Base-by-base conservation (phyloP, 768 basidiomycete species). In the Sarcomyxa edulis region DNA sequence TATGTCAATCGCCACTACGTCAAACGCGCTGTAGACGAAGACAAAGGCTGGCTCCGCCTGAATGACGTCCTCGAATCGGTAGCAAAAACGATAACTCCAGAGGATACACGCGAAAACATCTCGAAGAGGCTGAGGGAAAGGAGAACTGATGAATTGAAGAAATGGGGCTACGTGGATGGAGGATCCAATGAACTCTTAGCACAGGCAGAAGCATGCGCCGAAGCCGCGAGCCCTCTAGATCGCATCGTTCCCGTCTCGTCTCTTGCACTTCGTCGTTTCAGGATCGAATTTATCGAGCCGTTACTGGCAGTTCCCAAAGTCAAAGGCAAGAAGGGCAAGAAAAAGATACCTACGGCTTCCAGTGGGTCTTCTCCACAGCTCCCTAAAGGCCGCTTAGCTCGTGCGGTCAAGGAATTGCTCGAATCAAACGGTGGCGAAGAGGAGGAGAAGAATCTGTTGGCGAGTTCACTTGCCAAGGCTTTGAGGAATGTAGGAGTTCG, bases 1-100 rank as follows among this genome's bases (percentile, higher is more conserved):
- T 88, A 88, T 53, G 80, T 88, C 45, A 82, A 82, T 53, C 79
- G 84, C 19, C 81, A 84, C 56, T 81, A 81, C 51, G 81, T 84
- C 51, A 81, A 79, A 55, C 81, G 82, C 12, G 81, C 80, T 31
- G 66, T 82, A 11, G 84, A 88, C 56, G 84, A 88, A 57, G 85
- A 85, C 59, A 74, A 68, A 46, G 84, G 85, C 28, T 88, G 85
- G 85, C 66, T 87, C 28, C 73, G 79, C 21, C 61, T 86, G 29
- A 66, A 65, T 36, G 84, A 86, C 52, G 69, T 82, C 11, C 57
- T 85, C 44, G 73, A 80, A 50, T 71, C 72, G 18, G 72, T 78
- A 37, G 72, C 76, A 35, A 74, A 71, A 48, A 67, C 68, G 15
- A 62, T 74, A 33, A 59, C 61, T 32, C 52, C 59, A 25, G 69